phyloP scores from a whole-genome alignment of 1,139 yeast species.

The Wickerhamomyces sp. region DNA sequence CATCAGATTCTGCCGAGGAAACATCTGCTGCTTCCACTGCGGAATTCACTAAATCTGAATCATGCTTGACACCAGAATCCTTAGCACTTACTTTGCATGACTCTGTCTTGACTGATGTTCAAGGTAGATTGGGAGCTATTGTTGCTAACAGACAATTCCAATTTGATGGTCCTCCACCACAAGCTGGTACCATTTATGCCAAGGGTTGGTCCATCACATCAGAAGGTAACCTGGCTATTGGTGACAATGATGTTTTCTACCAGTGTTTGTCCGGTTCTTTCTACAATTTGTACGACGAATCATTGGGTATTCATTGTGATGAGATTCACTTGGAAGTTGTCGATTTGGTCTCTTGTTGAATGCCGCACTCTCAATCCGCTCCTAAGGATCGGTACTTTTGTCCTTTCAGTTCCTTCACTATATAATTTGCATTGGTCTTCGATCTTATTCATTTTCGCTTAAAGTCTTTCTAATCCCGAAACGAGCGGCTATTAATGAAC shows the following conservation, averaged over 20 bases:
- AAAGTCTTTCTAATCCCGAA: too few species aligned
- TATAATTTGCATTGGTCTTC: too few species aligned
- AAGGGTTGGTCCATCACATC: conserved; percentile 72
- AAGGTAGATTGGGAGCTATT: conserved; percentile 75
- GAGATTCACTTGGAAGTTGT: conserved; percentile 60
- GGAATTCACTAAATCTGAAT: conserved; percentile 30
- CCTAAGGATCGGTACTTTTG: too few species aligned
- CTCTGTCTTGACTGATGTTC: conserved; percentile 51
- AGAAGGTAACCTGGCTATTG: conserved; percentile 67
- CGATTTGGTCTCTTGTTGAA: conserved; percentile 60
- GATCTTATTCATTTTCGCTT: too few species aligned
- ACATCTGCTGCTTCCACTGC: conserved; percentile 28
- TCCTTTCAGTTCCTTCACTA: too few species aligned
- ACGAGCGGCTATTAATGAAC: too few species aligned
- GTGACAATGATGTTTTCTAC: conserved; percentile 60
- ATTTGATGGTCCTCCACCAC: conserved; percentile 89
- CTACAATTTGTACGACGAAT: conserved; percentile 76
- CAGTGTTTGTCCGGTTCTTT: conserved; percentile 77
- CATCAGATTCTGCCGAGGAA: conserved; percentile 7
- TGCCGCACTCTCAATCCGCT: too few species aligned
- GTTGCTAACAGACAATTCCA: conserved; percentile 87
- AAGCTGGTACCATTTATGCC: conserved; percentile 84
- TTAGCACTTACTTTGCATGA: conserved; percentile 50
- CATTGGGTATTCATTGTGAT: conserved; percentile 60
- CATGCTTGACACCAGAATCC: conserved; percentile 49